Base-by-base conservation (phyloP, 495 filamentous ascomycete genomes). In the Beverwykella pulmonaria region DNA sequence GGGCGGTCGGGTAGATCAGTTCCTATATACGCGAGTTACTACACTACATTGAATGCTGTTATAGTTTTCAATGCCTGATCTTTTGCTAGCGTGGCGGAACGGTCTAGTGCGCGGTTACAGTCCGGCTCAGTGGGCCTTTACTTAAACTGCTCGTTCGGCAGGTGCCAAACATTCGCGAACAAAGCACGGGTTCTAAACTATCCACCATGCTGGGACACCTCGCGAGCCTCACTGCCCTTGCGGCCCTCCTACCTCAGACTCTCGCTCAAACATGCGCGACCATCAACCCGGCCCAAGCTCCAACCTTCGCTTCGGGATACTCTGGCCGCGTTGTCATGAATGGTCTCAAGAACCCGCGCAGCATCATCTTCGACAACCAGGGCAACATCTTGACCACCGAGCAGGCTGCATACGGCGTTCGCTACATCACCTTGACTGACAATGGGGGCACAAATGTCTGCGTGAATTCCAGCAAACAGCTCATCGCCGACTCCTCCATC, bases 361-460 rank as follows among this genome's bases (percentile, higher is more conserved):
- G 83, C 20, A 76, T 91, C 48, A 71, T 82, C 2, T 81, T 90
- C 61, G 88, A 91, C 70, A 68, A 39, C 14, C 67, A 71, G 2
- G 86, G 87, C 0, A 82, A 81, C 22, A 75, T 91, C 10, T 77
- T 91, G 0, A 82, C 89, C n/a, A 77, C 88, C 1, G 77, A 89
- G 55, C 48, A 76, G 14, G 78, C 79, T 8, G 25, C 29, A 1
- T 87, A 87, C 3, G 79, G 90, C 64, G 77, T 74, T 0, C 82
- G 61, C 17, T 64, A 79, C 34, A 73, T 88, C 49, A 44, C 9
- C 6, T 71, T 89, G 41, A 77, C 72, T 3, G 84, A 85, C 30
- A 65, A 77, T 12, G 81, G 81, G 25, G 73, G 79, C 25, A 82
- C 78, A 15, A 87, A 85, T 64, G 52, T 87, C 27, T 72, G 63